Percentiles rank a stretch among this genome's conserved stretches.
phyloP scores from a whole-genome alignment of 192 early-diverging fungal species.

The Linnemannia elongata region DNA sequence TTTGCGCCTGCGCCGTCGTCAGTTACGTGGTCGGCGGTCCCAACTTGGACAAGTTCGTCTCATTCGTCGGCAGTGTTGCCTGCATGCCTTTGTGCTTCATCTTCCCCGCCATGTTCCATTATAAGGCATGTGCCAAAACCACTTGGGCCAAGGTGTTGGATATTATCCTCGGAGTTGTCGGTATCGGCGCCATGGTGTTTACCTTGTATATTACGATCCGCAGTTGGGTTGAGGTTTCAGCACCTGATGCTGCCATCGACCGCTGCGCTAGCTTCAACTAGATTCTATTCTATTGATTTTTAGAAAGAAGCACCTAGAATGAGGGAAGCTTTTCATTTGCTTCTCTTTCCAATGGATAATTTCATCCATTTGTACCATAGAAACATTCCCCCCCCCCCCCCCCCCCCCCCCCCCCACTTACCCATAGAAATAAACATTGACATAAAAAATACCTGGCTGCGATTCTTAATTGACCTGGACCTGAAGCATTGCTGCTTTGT shows the following conservation, averaged over 20 bases:
- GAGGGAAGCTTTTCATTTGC: neutral
- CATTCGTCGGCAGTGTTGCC: slow-evolving; percentile 85
- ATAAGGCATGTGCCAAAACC: slow-evolving; percentile 68
- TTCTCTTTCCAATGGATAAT: neutral
- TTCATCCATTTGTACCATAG: slow-evolving; percentile 9
- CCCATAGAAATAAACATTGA: neutral
- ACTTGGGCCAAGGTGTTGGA: slow-evolving; percentile 67
- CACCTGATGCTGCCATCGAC: slow-evolving; percentile 37
- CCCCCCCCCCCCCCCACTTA: no score
- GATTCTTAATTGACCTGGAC: neutral
- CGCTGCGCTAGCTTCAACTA: slow-evolving; percentile 30
- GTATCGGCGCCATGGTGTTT: slow-evolving; percentile 77
- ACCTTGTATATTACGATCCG: slow-evolving; percentile 82
- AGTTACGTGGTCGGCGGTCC: slow-evolving; percentile 74
- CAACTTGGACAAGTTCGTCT: slow-evolving; percentile 91
- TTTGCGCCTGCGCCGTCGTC: slow-evolving; percentile 72
- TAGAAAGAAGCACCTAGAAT: neutral
- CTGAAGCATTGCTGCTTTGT: neutral
- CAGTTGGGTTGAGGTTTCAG: slow-evolving; percentile 49
- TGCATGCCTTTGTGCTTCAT: slow-evolving; percentile 83
- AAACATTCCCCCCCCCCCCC: neutral
- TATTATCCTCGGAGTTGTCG: slow-evolving; percentile 74
- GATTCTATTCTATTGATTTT: neutral
- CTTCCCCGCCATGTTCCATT: slow-evolving; percentile 90
- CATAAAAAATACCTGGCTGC: neutral